Evolutionary conservation across 1,284 basidiomycete genomes (phyloP), one percentile per base, ranked within the genome.

Genomic region (Tausonia pullulans): DNA sequence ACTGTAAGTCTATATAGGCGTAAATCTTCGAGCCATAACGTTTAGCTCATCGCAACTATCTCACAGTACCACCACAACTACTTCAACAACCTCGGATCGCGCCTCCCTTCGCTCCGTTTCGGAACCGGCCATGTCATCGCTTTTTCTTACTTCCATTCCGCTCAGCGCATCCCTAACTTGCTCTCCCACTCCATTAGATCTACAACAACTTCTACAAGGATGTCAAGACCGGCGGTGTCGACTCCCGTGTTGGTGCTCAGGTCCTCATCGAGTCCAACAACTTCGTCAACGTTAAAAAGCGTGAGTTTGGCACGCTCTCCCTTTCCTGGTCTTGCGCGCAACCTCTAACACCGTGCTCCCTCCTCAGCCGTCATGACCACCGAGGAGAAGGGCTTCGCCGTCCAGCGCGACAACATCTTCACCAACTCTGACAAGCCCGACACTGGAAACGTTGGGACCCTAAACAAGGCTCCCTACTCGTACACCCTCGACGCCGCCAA

Each of bases 151-250:
- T 27, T 27, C 27, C 27, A 2, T 2, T 27, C 27, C 27, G 27
- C 27, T 27, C 27, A 27, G 27, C 27, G 27, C 27, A 27, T 27
- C 27, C 27, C 27, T 27, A 27, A 27, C 27, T 27, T 27, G 1
- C 27, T 27, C 27, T 27, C 27, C 27, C 27, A 27, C 27, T 27
- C 27, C 27, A 27, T 1, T 27, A 27, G 27, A 27, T 70, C 61
- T 73, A 66, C 69, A 69, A 66, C 63, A 73, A 71, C 69, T 69
- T 61, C 64, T 71, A 70, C 66, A 65, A 71, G 43, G 69, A 69
- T 52, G 63, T 73, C 51, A 16, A 64, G 2, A 58, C 55, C 44
- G 68, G 66, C 39, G 72, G 61, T 2, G 67, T 73, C 44, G 68
- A 73, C 63, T 69, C 69, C 39, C 69, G 72, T 13, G 67, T 68